Base-by-base conservation (phyloP, 2,329 filamentous ascomycete species). In the Colletotrichum sp. region DNA sequence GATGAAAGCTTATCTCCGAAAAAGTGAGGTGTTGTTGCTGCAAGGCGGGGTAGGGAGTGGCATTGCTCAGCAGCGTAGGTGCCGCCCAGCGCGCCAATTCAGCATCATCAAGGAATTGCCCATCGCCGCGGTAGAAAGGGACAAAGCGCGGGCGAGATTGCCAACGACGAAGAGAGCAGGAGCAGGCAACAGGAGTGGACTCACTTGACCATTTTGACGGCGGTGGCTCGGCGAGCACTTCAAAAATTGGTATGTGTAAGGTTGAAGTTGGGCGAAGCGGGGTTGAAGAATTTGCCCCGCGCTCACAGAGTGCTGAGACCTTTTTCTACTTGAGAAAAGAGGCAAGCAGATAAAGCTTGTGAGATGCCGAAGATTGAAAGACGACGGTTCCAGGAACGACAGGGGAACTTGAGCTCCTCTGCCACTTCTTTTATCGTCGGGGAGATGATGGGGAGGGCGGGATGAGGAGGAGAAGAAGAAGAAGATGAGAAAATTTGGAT, bases 131-230 rank as follows among this genome's bases (percentile, higher is more conserved):
- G 8, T n/a, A 12, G 32, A 24, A 30, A 59, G 12, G 9, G 63
- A 58, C 24, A 28, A 34, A 58, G 73, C n/a, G 62, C 72, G 58
- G 55, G 55, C 76, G 75, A 21, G 10, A 36, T 62, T 28, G 56
- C 28, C 9, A 59, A 59, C 9, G 26, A 59, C 9, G 16, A 28
- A 6, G 56, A 9, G n/a, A 32, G 71, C 14, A 30, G 16, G 66
- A 38, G 38, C 34, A 52, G 58, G 59, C 66, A 48, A 26, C 52
- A 30, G 32, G 74, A 71, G 68, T 52, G 61, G 71, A 96, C 96
- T 94, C 94, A 98, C 96, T 98, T 98, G 88, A 99, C 97, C 97
- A 99, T 99, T 88, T 96, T 98, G 94, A 90, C 95, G 95, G 96
- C 95, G 86, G 92, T 94, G 87, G 85, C 85, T 81, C 79, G 82